phyloP scores from a whole-genome alignment of 2,329 filamentous ascomycete genomes.

The Dothistroma septosporum region DNA sequence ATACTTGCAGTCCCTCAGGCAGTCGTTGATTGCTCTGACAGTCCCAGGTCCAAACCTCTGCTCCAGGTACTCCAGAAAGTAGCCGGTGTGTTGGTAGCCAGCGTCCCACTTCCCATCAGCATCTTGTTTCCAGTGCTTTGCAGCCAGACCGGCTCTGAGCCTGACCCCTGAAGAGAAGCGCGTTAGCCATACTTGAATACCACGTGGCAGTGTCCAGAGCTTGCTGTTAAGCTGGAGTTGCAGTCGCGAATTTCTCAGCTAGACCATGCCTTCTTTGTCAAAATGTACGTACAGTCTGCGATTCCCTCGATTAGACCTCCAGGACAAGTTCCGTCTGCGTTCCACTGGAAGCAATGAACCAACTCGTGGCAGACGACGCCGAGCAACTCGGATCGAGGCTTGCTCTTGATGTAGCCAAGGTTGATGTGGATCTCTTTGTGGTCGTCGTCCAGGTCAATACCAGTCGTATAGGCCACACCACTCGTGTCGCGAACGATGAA shows the following conservation, averaged over 20 bases:
- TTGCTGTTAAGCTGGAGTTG: too few species aligned
- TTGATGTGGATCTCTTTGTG: slow-evolving; percentile 94
- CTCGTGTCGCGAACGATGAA: slow-evolving; percentile 72
- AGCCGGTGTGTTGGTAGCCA: slow-evolving; percentile 87
- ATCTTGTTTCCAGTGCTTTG: slow-evolving; percentile 74
- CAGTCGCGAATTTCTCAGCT: too few species aligned
- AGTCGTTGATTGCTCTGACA: slow-evolving; percentile 60
- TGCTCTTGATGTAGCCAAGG: slow-evolving; percentile 62
- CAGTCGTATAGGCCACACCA: slow-evolving; percentile 86
- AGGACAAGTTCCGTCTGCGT: slow-evolving; percentile 52
- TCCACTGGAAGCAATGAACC: slow-evolving; percentile 90
- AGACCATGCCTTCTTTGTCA: too few species aligned
- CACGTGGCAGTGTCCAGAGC: too few species aligned
- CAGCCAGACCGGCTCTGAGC: slow-evolving; percentile 65
- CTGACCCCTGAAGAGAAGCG: slow-evolving; percentile 53
- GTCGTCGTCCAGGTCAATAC: slow-evolving; percentile 70
- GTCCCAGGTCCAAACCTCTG: slow-evolving; percentile 50
- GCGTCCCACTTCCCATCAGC: slow-evolving; percentile 68
- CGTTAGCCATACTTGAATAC: too few species aligned
- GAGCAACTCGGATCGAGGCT: slow-evolving; percentile 57
- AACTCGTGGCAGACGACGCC: slow-evolving; percentile 90
- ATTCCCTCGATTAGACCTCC: slow-evolving; percentile 85
- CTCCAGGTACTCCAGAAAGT: slow-evolving; percentile 85
- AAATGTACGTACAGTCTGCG: slow-evolving; percentile 62
- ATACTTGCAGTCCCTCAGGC: slow-evolving; percentile 60